Conservation (phyloP, 176 grass and related monocot genomes). For the Oryza australiensis region DNA sequence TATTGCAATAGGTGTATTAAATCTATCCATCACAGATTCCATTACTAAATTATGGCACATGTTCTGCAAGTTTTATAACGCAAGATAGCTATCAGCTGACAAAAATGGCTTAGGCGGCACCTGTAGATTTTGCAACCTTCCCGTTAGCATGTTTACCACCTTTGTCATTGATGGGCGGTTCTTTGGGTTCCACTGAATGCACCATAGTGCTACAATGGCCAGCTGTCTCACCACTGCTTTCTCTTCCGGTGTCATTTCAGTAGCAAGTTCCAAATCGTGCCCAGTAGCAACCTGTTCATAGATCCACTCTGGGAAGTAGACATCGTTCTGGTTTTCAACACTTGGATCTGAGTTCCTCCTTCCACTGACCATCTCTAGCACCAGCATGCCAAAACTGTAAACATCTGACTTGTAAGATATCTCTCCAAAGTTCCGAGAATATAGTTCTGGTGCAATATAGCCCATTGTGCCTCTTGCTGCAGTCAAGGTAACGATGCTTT, state of each 20-base stretch:
- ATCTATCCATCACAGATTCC: no score
- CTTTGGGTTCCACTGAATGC: conserved; percentile 65
- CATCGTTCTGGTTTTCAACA: conserved; percentile 24
- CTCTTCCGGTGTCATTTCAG: conserved; percentile 14
- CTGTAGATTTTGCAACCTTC: conserved; percentile 43
- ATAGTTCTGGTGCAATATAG: conserved; percentile 47
- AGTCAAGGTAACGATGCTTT: conserved; percentile 51
- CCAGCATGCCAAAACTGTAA: conserved; percentile 51
- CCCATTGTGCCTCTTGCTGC: conserved; percentile 53
- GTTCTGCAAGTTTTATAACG: no score
- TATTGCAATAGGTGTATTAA: no score
- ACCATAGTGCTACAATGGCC: conserved; percentile 55
- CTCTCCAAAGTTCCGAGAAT: conserved; percentile 37
- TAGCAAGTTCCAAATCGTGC: conserved; percentile 7
- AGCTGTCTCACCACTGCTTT: conserved; percentile 32
- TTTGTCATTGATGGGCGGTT: conserved; percentile 57
- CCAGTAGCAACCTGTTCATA: conserved; percentile 21
- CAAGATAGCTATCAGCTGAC: no score
- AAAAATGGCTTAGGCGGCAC: no score
- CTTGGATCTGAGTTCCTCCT: conserved; percentile 45
- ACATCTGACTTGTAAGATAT: conserved; percentile 43
- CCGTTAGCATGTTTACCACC: conserved; percentile 60
- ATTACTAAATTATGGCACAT: no score
- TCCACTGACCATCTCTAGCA: conserved; percentile 58
- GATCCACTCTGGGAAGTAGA: conserved; percentile 52